These are phyloP conservation scores for Colletotrichum abscissum DNA, from an alignment of 2,329 filamentous ascomycete genomes.

Conservation along the genomic window DNA sequence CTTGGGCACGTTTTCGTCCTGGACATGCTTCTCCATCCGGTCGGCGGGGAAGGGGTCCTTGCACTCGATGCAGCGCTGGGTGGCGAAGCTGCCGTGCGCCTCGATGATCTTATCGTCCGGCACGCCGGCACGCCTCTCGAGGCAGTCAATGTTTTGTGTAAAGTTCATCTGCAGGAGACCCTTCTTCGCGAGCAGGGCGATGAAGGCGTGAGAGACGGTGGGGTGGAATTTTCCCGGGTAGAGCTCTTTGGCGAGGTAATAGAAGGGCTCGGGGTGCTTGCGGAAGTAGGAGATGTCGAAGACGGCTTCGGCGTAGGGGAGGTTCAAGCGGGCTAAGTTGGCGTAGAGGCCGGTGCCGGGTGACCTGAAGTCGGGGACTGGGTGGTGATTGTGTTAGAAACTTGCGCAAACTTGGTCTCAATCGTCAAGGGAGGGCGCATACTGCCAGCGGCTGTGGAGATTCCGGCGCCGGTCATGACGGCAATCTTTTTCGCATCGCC, in stretches of 20 bases:
- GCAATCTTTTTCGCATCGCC: conserved; percentile 78
- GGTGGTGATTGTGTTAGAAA: conserved; percentile 42
- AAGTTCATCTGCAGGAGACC: conserved; percentile 86
- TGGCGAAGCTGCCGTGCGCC: conserved; percentile 94
- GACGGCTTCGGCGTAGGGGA: conserved; percentile 91
- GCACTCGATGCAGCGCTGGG: conserved; percentile 93
- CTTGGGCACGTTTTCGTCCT: conserved; percentile 74
- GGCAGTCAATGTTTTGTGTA: conserved; percentile 97
- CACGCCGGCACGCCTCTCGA: conserved; percentile 89
- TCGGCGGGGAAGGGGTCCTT: conserved; percentile 76
- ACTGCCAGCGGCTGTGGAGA: conserved; percentile 79
- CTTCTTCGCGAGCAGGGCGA: conserved; percentile 84
- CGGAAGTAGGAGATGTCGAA: conserved; percentile 95
- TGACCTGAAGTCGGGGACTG: conserved; percentile 93
- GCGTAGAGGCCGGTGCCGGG: conserved; percentile 94
- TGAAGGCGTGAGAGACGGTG: conserved; percentile 90
- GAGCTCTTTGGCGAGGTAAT: conserved; percentile 89
- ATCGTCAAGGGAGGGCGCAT: conserved; percentile 38
- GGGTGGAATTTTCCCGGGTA: conserved; percentile 91
- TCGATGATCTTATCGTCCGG: conserved; percentile 86
- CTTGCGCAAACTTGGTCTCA: background rate
- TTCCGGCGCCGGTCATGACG: conserved; percentile 91
- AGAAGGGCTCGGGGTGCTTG: conserved; percentile 87
- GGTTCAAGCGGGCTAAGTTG: conserved; percentile 85
- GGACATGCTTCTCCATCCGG: conserved; percentile 77